A percentile compares a stretch with the other conserved stretches of the same genome.
Conservation (phyloP, 2,329 filamentous ascomycete genomes). For the Aspergillus felis region DNA sequence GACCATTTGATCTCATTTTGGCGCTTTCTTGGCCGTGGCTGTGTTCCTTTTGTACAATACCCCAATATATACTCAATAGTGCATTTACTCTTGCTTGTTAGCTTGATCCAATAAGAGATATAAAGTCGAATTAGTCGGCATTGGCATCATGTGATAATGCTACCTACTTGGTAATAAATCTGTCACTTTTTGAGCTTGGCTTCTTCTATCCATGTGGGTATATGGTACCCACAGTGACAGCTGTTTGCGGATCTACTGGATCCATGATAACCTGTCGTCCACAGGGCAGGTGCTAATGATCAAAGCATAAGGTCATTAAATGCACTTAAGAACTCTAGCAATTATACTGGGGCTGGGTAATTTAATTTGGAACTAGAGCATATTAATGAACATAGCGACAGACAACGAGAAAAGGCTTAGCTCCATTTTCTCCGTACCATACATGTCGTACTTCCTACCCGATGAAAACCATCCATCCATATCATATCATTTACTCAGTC, state of each 20-base stretch:
- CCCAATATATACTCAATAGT: neutral
- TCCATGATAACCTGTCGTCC: neutral
- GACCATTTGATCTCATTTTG: neutral
- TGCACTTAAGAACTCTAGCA: neutral
- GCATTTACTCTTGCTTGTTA: neutral
- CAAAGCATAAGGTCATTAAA: neutral
- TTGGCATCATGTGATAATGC: neutral
- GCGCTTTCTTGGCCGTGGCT: neutral
- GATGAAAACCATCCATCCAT: constrained; percentile 15
- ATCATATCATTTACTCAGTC: constrained; percentile 16
- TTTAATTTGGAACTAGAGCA: neutral
- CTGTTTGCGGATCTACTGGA: neutral
- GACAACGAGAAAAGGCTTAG: constrained; percentile 6
- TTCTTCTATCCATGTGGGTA: neutral
- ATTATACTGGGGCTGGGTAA: neutral
- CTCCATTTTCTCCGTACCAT: constrained; percentile 27
- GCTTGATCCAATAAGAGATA: neutral
- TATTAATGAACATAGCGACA: neutral
- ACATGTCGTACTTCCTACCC: constrained; percentile 20
- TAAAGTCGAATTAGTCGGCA: neutral
- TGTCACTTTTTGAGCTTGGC: neutral
- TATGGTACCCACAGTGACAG: neutral
- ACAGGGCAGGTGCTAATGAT: neutral
- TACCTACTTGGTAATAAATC: neutral
- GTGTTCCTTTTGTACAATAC: neutral